Evolutionary conservation across 495 filamentous ascomycete genomes (phyloP).

Genomic region (Penicillium ucsense): DNA sequence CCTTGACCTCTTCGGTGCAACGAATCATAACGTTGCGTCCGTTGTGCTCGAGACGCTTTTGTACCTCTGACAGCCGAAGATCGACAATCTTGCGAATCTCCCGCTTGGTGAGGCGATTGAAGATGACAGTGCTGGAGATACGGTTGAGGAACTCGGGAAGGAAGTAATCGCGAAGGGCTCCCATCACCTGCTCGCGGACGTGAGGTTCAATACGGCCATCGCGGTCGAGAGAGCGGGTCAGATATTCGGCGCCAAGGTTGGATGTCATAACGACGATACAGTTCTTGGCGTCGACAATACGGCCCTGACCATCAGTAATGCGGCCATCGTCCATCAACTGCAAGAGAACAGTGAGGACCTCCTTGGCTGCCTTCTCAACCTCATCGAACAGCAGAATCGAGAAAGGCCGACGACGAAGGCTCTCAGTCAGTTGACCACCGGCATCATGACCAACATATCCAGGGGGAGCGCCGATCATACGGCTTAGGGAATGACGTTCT

Average conservation of each 20-base stretch:
- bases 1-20: constrained; percentile 72
- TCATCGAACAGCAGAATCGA: constrained; percentile 97
- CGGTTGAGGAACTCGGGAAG: constrained; percentile 97
- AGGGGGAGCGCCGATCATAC: constrained; percentile 96
- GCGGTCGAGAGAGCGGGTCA: constrained; percentile 62
- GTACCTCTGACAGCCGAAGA: constrained; percentile 77
- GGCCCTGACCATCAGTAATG: constrained; percentile 95
- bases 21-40: constrained; percentile 70
- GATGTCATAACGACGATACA: constrained; percentile 99
- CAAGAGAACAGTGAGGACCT: constrained; percentile 89
- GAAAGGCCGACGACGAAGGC: constrained; percentile 85
- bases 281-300: constrained; percentile 89
- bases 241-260: constrained; percentile 89
- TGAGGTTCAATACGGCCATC: constrained; percentile 84
- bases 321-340: constrained; percentile 99
- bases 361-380: constrained; percentile 96
- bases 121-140: constrained; percentile 91
- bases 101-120: constrained; percentile 81
- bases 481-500: constrained; percentile 88
- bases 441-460: constrained; percentile 96
- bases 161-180: constrained; percentile 85
- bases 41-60: constrained; percentile 74
- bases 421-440: constrained; percentile 91
- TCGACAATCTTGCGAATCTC: constrained; percentile 97
- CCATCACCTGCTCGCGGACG: constrained; percentile 81